phyloP scores from a whole-genome alignment of 352 stramenopile genomes.

The Phytopythium boreale region DNA sequence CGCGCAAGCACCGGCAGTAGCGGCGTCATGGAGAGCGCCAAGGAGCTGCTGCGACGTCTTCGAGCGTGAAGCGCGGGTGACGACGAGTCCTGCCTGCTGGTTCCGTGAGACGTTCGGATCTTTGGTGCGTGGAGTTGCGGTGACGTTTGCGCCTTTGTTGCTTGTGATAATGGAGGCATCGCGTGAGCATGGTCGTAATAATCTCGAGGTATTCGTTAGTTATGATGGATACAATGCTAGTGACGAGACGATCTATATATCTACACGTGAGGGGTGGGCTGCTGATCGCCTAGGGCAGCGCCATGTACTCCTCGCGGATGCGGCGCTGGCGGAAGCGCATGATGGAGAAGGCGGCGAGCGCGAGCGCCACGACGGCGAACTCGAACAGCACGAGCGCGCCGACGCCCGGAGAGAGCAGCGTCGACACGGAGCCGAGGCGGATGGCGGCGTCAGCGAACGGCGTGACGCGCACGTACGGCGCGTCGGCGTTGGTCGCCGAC shows the following conservation, averaged over 20 bases:
- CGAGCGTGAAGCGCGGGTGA: background rate
- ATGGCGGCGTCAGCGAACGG: constrained; percentile 6
- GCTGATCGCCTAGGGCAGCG: background rate
- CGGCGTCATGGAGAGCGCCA: constrained; percentile 4
- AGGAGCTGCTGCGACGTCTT: constrained; percentile 2
- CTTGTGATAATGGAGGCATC: too few species aligned
- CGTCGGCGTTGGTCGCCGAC: background rate
- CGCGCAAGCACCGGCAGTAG: background rate
- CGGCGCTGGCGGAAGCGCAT: constrained; percentile 4
- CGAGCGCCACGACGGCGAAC: constrained; percentile 7
- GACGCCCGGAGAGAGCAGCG: constrained; percentile 2
- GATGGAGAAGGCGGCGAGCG: constrained; percentile 1
- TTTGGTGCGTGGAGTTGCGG: background rate
- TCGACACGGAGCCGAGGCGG: background rate
- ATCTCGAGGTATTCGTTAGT: background rate
- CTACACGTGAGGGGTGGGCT: background rate
- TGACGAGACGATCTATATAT: background rate
- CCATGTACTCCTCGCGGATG: constrained; percentile 4
- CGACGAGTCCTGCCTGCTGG: background rate
- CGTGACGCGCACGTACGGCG: background rate
- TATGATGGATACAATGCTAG: background rate
- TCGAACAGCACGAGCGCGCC: constrained; percentile 3
- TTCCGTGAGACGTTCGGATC: background rate
- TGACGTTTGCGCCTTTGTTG: background rate
- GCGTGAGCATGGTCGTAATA: background rate